Evolutionary conservation across 108 stramenopile genomes (phyloP), one percentile per base, ranked within the genome.

Genomic region (Cyclostephanos tholiformis): DNA sequence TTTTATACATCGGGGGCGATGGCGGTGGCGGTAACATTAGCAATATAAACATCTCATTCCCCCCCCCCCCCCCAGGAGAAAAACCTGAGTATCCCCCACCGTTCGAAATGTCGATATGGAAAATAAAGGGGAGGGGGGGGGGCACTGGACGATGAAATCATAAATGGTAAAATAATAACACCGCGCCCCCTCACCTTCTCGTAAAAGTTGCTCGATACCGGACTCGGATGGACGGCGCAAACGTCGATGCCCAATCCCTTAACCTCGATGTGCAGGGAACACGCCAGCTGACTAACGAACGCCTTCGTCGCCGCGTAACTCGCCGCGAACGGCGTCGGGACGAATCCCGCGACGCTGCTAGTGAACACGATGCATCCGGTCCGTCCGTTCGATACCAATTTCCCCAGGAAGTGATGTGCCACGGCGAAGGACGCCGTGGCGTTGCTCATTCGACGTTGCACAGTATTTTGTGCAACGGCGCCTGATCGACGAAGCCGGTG

Each of bases 281-380:
- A 84, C 22, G 98, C 96, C 50, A 97, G 76, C 72, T 97, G 96
- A 17, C 91, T 88, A 16, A 99, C 89, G 88, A 98, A 99, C 8
- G 98, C 98, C 92, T 99, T 99, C 53, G 98, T 98, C 12, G 97
- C 94, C 19, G 98, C 99, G 75, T 99, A 99, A 85, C 96, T 94
- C 64, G 94, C 96, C 7, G 97, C 96, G 78, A 98, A 99, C 11
- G 99, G 99, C 0, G 97, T 93, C 9, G 99, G 98, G 66, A 98
- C 97, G 79, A 96, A 98, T 0, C 95, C 97, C n/a, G 97, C 96
- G 13, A 96, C 97, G 62, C 91, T 94, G 22, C 95, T 96, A 0
- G 99, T 99, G 71, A 98, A 99, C 39, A 98, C 93, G 68, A 99
- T 82, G 72, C 97, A 98, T 41, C 98, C 97, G 51, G 77, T 89